phyloP scores from a whole-genome alignment of 2,329 filamentous ascomycete genomes.

The Setomelanomma holmii region DNA sequence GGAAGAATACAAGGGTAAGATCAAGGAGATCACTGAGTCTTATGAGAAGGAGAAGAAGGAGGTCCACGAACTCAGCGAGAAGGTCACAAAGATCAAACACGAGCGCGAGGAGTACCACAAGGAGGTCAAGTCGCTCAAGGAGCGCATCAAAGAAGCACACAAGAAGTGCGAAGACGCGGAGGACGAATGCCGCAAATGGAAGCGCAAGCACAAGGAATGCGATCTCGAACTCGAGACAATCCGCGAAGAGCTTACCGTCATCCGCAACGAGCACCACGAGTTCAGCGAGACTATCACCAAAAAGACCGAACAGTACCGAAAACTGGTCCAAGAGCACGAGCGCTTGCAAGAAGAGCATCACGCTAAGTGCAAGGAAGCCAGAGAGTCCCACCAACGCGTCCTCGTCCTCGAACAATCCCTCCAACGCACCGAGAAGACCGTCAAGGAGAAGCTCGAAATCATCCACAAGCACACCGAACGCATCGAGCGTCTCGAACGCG shows the following conservation, averaged over 20 bases:
- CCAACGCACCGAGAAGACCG: slow-evolving; percentile 1
- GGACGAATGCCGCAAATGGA: slow-evolving; percentile 5
- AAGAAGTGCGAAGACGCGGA: slow-evolving; percentile 3
- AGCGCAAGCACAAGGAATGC: slow-evolving; percentile 5
- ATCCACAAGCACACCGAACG: slow-evolving; percentile 9
- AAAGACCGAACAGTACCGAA: slow-evolving; percentile 4
- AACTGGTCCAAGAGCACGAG: slow-evolving; percentile 5
- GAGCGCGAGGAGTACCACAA: slow-evolving; percentile 3
- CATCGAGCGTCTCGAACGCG: slow-evolving; percentile 6
- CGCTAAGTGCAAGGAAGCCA: slow-evolving; percentile 7
- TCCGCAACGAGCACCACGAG: slow-evolving; percentile 3
- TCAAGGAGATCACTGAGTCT: slow-evolving; percentile 6
- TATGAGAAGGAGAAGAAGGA: slow-evolving; percentile 8
- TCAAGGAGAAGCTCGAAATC: slow-evolving; percentile 7
- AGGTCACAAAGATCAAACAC: slow-evolving; percentile 4
- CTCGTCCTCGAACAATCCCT: slow-evolving; percentile 5
- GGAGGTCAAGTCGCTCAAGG: slow-evolving; percentile 3
- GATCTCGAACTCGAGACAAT: slow-evolving; percentile 4
- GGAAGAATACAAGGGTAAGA: slow-evolving; percentile 6
- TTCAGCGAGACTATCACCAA: slow-evolving; percentile 3
- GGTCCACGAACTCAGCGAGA: slow-evolving; percentile 6
- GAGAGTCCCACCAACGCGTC: slow-evolving; percentile 7
- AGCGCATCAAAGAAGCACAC: slow-evolving; percentile 1
- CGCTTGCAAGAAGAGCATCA: slow-evolving; percentile 3
- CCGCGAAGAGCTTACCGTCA: slow-evolving; percentile 1